Evolutionary conservation across 768 basidiomycete genomes (phyloP).

Genomic region (Steccherinum ochraceum): DNA sequence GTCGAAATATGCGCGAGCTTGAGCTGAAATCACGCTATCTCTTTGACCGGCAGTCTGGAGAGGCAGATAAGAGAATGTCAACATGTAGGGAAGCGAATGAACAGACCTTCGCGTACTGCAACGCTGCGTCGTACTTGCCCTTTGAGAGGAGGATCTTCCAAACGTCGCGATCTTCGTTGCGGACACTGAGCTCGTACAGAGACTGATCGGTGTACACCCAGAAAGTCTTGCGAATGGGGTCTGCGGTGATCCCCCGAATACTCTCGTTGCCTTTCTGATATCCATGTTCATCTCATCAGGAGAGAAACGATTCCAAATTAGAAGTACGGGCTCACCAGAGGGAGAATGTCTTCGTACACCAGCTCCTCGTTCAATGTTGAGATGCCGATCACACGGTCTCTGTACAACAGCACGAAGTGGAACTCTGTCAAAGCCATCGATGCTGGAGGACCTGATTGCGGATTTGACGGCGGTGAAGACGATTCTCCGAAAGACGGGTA

Average conservation of each 20-base stretch:
- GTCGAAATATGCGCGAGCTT: conserved; percentile 75
- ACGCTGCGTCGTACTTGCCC: conserved; percentile 69
- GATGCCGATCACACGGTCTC: conserved; percentile 69
- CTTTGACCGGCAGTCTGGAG: conserved; percentile 79
- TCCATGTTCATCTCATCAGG: too few relatives aligned
- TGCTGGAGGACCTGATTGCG: conserved; percentile 46
- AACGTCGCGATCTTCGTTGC: conserved; percentile 89
- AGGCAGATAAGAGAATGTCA: not conserved
- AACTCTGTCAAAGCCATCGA: conserved; percentile 87
- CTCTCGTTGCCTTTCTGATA: conserved; percentile 76
- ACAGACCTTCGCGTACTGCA: conserved; percentile 74
- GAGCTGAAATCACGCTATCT: conserved; percentile 75
- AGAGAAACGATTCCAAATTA: not conserved
- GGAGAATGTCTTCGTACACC: conserved; percentile 78
- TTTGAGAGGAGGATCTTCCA: conserved; percentile 88
- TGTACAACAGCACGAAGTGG: conserved; percentile 84
- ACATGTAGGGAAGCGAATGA: not conserved
- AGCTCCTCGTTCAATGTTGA: conserved; percentile 75
- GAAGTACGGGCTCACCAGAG: conserved; percentile 49
- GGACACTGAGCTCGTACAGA: conserved; percentile 79
- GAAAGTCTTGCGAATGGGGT: conserved; percentile 83
- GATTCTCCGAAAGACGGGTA: conserved; percentile 61
- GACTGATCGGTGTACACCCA: conserved; percentile 92
- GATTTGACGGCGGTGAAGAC: conserved; percentile 23
- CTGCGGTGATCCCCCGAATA: conserved; percentile 70